Evolutionary conservation across 1,284 basidiomycete genomes (phyloP).

Genomic region (Papiliotrema laurentii): DNA sequence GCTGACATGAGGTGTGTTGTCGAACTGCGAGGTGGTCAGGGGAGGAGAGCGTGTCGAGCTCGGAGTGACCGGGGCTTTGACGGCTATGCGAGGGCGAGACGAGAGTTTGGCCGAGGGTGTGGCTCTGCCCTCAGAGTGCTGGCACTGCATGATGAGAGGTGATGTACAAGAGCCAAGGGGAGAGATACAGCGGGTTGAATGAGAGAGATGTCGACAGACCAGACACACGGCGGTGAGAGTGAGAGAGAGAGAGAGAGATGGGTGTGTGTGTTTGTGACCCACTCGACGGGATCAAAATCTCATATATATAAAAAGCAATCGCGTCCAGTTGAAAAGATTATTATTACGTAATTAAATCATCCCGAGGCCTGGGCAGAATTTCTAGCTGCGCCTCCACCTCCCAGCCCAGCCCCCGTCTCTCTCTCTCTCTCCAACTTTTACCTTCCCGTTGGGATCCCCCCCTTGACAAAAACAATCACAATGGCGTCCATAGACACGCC

Average conservation of each 20-base stretch:
- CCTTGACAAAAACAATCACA: neutral
- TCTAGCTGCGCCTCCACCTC: no score
- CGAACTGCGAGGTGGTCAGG: conserved; percentile 22
- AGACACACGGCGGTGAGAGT: neutral
- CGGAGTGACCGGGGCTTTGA: neutral
- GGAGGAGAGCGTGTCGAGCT: conserved; percentile 20
- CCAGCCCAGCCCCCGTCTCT: neutral
- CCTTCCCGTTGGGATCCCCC: neutral
- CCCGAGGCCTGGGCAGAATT: neutral
- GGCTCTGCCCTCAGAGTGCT: neutral
- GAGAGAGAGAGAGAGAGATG: neutral
- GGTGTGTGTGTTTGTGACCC: neutral
- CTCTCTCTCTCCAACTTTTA: neutral
- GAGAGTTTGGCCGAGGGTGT: conserved; percentile 2
- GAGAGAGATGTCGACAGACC: neutral
- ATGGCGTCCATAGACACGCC: conserved; percentile 13
- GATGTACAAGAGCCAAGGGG: neutral
- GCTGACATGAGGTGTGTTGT: conserved; percentile 9
- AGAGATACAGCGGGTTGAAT: no score
- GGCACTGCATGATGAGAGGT: conserved; percentile 1
- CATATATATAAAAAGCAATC: neutral
- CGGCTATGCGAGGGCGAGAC: conserved; percentile 1
- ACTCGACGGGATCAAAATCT: neutral
- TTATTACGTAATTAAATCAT: neutral
- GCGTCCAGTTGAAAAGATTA: neutral